Base-by-base conservation (phyloP, 192 early-diverging fungal species). In the Entomortierella chlamydospora region DNA sequence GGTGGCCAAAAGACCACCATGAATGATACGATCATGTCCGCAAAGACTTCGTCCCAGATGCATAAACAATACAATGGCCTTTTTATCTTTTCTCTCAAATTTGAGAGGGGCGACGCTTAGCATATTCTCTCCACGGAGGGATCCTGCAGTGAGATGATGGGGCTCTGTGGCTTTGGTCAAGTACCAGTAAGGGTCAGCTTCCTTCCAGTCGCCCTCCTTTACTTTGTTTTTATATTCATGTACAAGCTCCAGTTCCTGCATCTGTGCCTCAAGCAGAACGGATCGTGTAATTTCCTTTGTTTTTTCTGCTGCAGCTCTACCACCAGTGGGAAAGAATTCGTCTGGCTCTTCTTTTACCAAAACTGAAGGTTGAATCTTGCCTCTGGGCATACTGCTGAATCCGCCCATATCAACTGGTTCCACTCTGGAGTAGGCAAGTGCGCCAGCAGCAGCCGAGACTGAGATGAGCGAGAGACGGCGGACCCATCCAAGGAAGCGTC, bases 21-120 rank as follows among this genome's bases (percentile, higher is more conserved):
- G 95, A 34, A 93, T 87, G 70, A 96, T 94, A 57, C 86, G 83
- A 33, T 90, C 85, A 81, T 96, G 95, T 9, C 95, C 93, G 42
- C 91, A 94, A 42, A 95, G 80, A 4, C 87, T 78, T 15, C 87
- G 85, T 37, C 95, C 95, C 43, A 95, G 54, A 73, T 96, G 93
- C 42, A 89, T 39, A 15, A 96, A 76, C 11, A 73, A 68, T 2
- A 85, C 78, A 22, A 84, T 68, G n/a, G 66, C 73, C 50, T 78
- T 78, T 29, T 78, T 76, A 43, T 87, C 82, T n/a, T 83, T 83
- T 58, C 83, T 87, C 67, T 83, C 86, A 62, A 90, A 92, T 26
- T 90, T 76, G 17, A 86, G 57, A 10, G 89, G 90, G 2, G 50
- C 57, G 2, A 90, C 70, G 26, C 81, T 80, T 42, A 92, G 50